A percentile compares a stretch with the other conserved stretches of the same genome.
These are phyloP conservation scores for Dorcoceras hygrometricum DNA, from an alignment of 257 asterid species.

Conservation along the genomic window DNA sequence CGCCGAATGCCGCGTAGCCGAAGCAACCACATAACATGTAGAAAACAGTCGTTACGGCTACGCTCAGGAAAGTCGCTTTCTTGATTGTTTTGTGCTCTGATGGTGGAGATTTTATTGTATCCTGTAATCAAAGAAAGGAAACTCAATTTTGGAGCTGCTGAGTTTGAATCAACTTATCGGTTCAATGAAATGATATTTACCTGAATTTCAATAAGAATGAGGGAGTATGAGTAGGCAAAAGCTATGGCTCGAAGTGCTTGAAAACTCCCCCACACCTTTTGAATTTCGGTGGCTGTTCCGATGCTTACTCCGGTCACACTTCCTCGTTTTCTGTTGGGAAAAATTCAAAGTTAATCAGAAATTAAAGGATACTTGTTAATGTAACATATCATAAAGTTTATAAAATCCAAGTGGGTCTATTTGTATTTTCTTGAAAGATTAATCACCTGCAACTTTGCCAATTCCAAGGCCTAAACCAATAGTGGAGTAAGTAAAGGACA, in stretches of 20 bases:
- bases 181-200: too few relatives aligned
- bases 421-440: too few relatives aligned
- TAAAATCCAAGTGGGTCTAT: too few relatives aligned
- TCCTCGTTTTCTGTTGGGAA: slow-evolving; percentile 1
- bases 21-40: slow-evolving; percentile 35
- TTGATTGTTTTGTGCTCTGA: slow-evolving; percentile 31
- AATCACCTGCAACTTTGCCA: slow-evolving; percentile 27
- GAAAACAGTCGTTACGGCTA: slow-evolving; percentile 30
- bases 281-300: not conserved
- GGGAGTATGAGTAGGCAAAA: slow-evolving; percentile 82
- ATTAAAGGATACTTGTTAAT: too few relatives aligned
- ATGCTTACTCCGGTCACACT: slow-evolving; percentile 16
- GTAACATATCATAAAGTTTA: not conserved
- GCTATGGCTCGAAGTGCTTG: slow-evolving; percentile 85
- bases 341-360: not conserved
- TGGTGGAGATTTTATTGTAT: slow-evolving; percentile 28
- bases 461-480: slow-evolving; percentile 36
- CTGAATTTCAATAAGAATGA: slow-evolving; percentile 74
- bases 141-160: too few relatives aligned
- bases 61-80: slow-evolving; percentile 27
- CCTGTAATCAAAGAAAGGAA: slow-evolving; percentile 21
- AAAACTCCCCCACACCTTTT: slow-evolving; percentile 57
- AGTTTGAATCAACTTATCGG: too few relatives aligned
- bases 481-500: slow-evolving; percentile 33
- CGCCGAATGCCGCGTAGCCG: too few relatives aligned